These are phyloP conservation scores for Neonothopanus nambi DNA, from an alignment of 1,284 basidiomycete species.

Conservation along the genomic window DNA sequence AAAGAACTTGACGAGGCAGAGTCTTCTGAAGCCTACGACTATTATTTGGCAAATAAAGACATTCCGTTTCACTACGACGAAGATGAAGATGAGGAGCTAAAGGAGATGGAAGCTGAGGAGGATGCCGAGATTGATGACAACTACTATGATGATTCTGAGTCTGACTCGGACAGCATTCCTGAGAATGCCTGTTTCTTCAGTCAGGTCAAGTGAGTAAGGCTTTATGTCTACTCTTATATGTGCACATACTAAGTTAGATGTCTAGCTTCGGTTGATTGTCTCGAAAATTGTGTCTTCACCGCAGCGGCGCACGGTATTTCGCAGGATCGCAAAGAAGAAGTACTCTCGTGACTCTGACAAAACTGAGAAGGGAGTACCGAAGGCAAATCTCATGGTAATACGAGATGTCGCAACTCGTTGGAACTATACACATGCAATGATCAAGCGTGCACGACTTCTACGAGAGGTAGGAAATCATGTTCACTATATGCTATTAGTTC, in stretches of 20 bases:
- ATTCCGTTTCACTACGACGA: constrained; percentile 29
- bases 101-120: constrained; percentile 17
- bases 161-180: too few relatives aligned
- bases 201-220: neutral
- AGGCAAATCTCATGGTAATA: constrained; percentile 3
- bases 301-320: constrained; percentile 14
- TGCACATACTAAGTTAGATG: too few relatives aligned
- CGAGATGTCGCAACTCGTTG: constrained; percentile 5
- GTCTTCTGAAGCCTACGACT: constrained; percentile 29
- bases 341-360: constrained; percentile 4
- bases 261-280: constrained; percentile 15
- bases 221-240: neutral
- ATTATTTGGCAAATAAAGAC: constrained; percentile 27
- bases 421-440: constrained; percentile 12
- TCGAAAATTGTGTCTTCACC: constrained; percentile 18
- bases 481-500: too few relatives aligned
- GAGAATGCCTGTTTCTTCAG: too few relatives aligned
- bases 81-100: constrained; percentile 24
- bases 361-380: neutral
- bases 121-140: constrained; percentile 16
- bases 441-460: neutral
- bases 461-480: neutral
- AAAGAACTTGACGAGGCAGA: constrained; percentile 28
- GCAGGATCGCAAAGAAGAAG: constrained; percentile 3
- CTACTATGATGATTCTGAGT: constrained; percentile 4